A percentile compares a stretch with the other conserved stretches of the same genome.
Evolutionary conservation across 2,329 filamentous ascomycete species (phyloP).

Genomic region (Ophiostoma triangulosporum): DNA sequence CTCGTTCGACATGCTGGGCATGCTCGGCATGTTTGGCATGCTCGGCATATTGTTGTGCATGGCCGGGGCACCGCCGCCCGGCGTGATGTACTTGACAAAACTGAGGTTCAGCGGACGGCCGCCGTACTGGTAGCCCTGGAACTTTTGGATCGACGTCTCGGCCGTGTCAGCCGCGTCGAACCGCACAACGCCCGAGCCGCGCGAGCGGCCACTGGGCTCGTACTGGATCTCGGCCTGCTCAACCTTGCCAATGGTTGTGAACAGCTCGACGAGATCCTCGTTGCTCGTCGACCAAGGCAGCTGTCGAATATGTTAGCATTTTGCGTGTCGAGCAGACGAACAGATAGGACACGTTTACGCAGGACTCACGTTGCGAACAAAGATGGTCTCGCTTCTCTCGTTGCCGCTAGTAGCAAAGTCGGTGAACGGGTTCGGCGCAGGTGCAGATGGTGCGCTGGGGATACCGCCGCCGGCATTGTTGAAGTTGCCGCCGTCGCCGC

Average conservation of each 20-base stretch:
- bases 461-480: conserved; percentile 37
- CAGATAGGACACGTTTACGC: conserved; percentile 14
- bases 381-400: conserved; percentile 73
- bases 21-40: background rate
- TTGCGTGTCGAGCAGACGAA: conserved; percentile 13
- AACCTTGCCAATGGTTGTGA: conserved; percentile 95
- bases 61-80: conserved; percentile 27
- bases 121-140: conserved; percentile 94
- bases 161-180: conserved; percentile 76
- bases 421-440: conserved; percentile 72
- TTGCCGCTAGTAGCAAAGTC: conserved; percentile 80
- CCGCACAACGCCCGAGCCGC: conserved; percentile 90
- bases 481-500: conserved; percentile 29
- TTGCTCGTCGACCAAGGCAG: conserved; percentile 98
- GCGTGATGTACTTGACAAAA: conserved; percentile 82
- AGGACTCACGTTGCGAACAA: conserved; percentile 80
- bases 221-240: conserved; percentile 99
- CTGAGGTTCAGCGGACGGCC: conserved; percentile 84
- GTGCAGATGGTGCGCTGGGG: conserved; percentile 28
- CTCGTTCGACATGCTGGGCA: conserved; percentile 32
- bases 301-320: conserved; percentile 31
- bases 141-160: conserved; percentile 90
- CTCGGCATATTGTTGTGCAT: background rate
- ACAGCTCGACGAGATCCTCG: conserved; percentile 89
- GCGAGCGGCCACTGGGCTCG: conserved; percentile 87